Percentiles rank a stretch among this genome's conserved stretches.
Conservation (phyloP, 2,329 filamentous ascomycete species). For the Aspergillus unguis region DNA sequence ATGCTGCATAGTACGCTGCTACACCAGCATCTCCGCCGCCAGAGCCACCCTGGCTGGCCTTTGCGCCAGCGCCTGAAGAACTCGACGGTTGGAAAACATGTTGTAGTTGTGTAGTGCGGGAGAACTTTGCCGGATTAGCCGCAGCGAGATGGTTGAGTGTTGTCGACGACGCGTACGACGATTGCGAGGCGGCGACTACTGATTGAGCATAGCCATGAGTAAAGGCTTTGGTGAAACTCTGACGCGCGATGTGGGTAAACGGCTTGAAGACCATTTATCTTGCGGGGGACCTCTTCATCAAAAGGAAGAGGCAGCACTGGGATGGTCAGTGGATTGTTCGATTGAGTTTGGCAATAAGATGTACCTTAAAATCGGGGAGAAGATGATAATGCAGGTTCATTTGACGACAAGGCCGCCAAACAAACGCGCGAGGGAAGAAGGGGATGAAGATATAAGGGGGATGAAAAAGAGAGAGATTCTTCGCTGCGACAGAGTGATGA, state of each 20-base stretch:
- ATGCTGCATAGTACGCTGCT: conserved; percentile 88
- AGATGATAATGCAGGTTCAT: conserved; percentile 89
- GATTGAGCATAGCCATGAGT: conserved; percentile 98
- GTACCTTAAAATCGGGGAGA: conserved; percentile 62
- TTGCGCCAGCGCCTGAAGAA: conserved; percentile 50
- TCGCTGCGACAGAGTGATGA: conserved; percentile 2
- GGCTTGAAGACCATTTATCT: conserved; percentile 85
- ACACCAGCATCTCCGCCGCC: conserved; percentile 61
- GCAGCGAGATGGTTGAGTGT: conserved; percentile 53
- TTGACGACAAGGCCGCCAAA: conserved; percentile 92
- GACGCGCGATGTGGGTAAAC: conserved; percentile 82
- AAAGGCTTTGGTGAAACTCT: conserved; percentile 94
- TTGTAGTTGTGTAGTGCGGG: conserved; percentile 64
- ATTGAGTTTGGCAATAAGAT: conserved; percentile 22
- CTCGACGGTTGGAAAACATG: conserved; percentile 67
- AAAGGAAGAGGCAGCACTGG: conserved; percentile 54
- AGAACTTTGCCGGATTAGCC: conserved; percentile 51
- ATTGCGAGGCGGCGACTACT: conserved; percentile 90
- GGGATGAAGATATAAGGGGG: background rate
- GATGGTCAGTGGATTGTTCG: conserved; percentile 14
- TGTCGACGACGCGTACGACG: conserved; percentile 67
- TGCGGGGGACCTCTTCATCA: conserved; percentile 66
- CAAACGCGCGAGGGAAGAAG: conserved; percentile 64
- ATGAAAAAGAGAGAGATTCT: background rate
- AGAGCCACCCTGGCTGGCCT: conserved; percentile 58